Evolutionary conservation across 495 filamentous ascomycete species (phyloP), one percentile per base, ranked within the genome.

Genomic region (Penicillium pulvis): DNA sequence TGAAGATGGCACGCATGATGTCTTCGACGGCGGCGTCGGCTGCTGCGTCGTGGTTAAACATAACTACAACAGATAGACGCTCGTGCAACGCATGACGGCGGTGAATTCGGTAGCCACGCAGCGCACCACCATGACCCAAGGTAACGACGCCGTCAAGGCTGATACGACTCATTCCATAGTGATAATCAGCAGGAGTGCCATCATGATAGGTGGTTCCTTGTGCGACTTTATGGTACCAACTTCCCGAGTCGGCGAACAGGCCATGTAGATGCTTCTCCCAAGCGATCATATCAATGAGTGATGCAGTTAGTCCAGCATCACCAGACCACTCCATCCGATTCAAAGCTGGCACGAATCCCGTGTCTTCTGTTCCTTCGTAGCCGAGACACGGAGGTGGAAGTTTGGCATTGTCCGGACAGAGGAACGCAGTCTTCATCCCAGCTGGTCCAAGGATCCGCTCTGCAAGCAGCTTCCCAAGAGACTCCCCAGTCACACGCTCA

Each of bases 321-420:
- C 72, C 72, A 17, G 72, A 62, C 72, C 72, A 75, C 42, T 75
- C 64, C 47, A 73, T 73, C 0, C 60, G 58, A 26, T 75, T 75
- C 10, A 64, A 35, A 4, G 63, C 70, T 3, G 60, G 46, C 0
- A 51, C 16, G 12, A 58, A 73, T 2, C 72, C 72, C 0, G 20
- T 28, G 2, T 44, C 4, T 50, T 71, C 65, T n/a, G 53, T 50
- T 2, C 72, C 72, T 49, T 75, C 72, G 45, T 75, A 75, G 6
- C 72, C 72, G 2, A 70, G 60, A 52, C 68, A 71, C 0, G 72
- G 72, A 0, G 61, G 46, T 10, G 72, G 72, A 11, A 62, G 66
- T 10, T 63, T 42, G 0, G 64, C 63, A 9, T 59, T 75, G 39
- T 75, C 57, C 1, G 68, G 58, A 23, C 69, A 67, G 2, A 73